Evolutionary conservation across 108 stramenopile genomes (phyloP).

Genomic region (Skeletonema costatum): DNA sequence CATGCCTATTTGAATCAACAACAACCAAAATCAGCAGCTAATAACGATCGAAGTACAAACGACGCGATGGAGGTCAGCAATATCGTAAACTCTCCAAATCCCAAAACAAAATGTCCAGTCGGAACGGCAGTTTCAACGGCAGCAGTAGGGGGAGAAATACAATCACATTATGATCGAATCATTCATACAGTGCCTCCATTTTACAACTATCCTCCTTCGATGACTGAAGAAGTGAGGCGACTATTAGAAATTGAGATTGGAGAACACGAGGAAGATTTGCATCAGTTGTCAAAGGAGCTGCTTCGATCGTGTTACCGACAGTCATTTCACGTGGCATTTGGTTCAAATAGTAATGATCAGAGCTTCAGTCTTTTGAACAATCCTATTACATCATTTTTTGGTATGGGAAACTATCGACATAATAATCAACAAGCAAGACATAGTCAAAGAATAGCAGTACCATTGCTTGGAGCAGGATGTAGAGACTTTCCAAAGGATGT

Average conservation of each 20-base stretch:
- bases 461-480: slow-evolving; percentile 75
- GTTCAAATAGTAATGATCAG: neutral
- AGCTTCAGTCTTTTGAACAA: neutral
- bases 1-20: slow-evolving; percentile 23
- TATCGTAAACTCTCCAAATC: neutral
- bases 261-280: slow-evolving; percentile 5
- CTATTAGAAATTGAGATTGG: slow-evolving; percentile 4
- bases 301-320: slow-evolving; percentile 32
- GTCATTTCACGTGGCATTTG: slow-evolving; percentile 38
- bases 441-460: slow-evolving; percentile 51
- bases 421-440: neutral
- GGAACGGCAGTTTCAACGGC: slow-evolving; percentile 58
- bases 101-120: slow-evolving; percentile 46
- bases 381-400: neutral
- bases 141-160: slow-evolving; percentile 30
- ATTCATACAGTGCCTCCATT: slow-evolving; percentile 78
- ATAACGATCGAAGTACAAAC: neutral
- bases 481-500: slow-evolving; percentile 64
- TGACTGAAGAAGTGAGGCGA: slow-evolving; percentile 17
- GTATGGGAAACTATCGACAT: neutral
- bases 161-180: slow-evolving; percentile 46
- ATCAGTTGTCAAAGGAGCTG: slow-evolving; percentile 37
- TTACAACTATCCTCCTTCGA: slow-evolving; percentile 46
- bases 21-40: neutral
- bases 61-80: neutral